Base-by-base conservation (phyloP, 306 rosid genomes). In the Urtica urens region DNA sequence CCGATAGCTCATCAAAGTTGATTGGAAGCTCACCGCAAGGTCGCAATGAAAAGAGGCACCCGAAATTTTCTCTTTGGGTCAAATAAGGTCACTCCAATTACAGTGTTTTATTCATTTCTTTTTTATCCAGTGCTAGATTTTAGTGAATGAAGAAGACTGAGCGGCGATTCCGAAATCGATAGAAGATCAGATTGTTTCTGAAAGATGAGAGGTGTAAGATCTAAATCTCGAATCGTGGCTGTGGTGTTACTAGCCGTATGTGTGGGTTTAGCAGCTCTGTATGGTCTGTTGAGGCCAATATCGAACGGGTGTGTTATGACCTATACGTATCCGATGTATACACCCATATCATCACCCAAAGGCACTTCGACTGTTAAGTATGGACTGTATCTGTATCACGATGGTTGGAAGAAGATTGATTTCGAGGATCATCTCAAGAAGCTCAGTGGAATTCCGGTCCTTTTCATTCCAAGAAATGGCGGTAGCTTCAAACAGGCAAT, bases 401-500 rank as follows among this genome's bases (percentile, higher is more conserved):
- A 92, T 62, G 99, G 99, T 2, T 92, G 99, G 99, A 85, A 73
- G 51, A 69, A 73, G 83, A 85, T 85, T 23, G 94, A 92, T 65
- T 79, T 68, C 45, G 70, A 69, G 67, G 87, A 92, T 78, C 94
- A 85, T 67, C 67, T 82, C 7, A 75, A 75, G 65, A 86, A 77
- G 79, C 93, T 92, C n/a, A 71, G 69, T 51, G 99, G 99, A 5
- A 58, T 82, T 46, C 96, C 99, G 0, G 83, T 85, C 47, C 99
- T 92, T 69, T 85, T 85, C 55, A 84, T 92, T 67, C 99, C 99
- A 0, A 96, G 99, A 44, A 92, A 92, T 65, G 94, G 99, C 37
- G 99, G 99, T 46, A 92, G 99, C 79, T 92, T 75, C 92, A 92
- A 85, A 72, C 96, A 92, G 99, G 99, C 78, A 73, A 64, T n/a